These are phyloP conservation scores for Hemisphaericaspora nanyangensis DNA, from an alignment of 805 yeast genomes.

Conservation along the genomic window DNA sequence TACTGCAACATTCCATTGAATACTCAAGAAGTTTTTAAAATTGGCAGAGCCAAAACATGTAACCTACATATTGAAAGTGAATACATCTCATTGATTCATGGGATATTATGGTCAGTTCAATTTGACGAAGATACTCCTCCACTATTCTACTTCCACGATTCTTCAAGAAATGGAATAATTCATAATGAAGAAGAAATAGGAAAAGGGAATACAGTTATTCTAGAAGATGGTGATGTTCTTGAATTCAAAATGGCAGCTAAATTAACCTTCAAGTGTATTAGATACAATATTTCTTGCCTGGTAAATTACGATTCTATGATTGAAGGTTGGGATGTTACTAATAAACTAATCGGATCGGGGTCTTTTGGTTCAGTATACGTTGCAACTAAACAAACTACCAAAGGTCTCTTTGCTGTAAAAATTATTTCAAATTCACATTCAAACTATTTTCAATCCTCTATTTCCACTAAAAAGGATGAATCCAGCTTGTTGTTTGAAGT, in stretches of 20 bases:
- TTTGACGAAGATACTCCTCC: conserved; percentile 49
- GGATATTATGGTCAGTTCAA: conserved; percentile 43
- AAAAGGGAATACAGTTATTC: conserved; percentile 27
- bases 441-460: neutral
- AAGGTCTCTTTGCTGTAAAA: conserved; percentile 47
- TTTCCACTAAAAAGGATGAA: conserved; percentile 1
- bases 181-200: conserved; percentile 34
- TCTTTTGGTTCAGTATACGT: conserved; percentile 54
- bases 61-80: conserved; percentile 31
- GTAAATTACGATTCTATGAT: neutral
- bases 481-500: conserved; percentile 28
- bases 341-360: conserved; percentile 48
- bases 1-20: too few relatives aligned
- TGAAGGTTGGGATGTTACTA: conserved; percentile 38
- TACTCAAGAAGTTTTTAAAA: conserved; percentile 31
- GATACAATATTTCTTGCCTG: neutral
- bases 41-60: conserved; percentile 41
- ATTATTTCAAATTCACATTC: conserved; percentile 18
- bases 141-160: conserved; percentile 47
- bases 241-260: conserved; percentile 22
- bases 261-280: neutral
- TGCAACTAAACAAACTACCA: conserved; percentile 20
- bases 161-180: conserved; percentile 49
- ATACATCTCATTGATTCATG: conserved; percentile 45
- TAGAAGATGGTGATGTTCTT: conserved; percentile 38